These are phyloP conservation scores for Iris pallida DNA, from an alignment of 116 monocot genomes.

Conservation along the genomic window DNA sequence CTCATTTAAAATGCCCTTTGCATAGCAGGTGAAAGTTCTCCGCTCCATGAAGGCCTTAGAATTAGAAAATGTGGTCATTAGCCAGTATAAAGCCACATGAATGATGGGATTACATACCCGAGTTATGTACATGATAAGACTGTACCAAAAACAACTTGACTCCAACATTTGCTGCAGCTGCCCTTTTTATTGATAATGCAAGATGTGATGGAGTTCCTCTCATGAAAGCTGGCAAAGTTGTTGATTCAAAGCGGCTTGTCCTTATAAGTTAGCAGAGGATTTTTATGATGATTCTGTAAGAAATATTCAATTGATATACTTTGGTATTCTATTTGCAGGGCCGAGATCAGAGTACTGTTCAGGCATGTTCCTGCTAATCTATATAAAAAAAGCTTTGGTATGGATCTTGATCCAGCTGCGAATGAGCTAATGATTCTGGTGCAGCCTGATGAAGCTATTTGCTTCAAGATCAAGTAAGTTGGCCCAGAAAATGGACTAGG, in stretches of 20 bases:
- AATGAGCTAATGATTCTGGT: slow-evolving; percentile 43
- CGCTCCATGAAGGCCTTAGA: slow-evolving; percentile 78
- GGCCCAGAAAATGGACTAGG: no score
- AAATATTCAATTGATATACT: background rate
- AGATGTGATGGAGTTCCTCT: slow-evolving; percentile 97
- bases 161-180: slow-evolving; percentile 92
- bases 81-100: slow-evolving; percentile 81
- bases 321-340: slow-evolving; percentile 6
- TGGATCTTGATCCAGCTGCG: slow-evolving; percentile 33
- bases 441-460: slow-evolving; percentile 45
- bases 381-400: slow-evolving; percentile 26
- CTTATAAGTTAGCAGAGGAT: background rate
- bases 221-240: slow-evolving; percentile 92
- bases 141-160: slow-evolving; percentile 78
- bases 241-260: slow-evolving; percentile 53
- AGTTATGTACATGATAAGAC: slow-evolving; percentile 79
- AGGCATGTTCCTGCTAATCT: slow-evolving; percentile 37
- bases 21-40: slow-evolving; percentile 75
- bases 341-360: slow-evolving; percentile 41
- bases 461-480: slow-evolving; percentile 47
- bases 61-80: slow-evolving; percentile 66
- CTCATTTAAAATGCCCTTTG: no score
- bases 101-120: slow-evolving; percentile 67
- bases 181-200: slow-evolving; percentile 88
- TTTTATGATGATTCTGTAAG: background rate